Base-by-base conservation (phyloP, 257 asterid species). In the Solanum pinnatisectum region DNA sequence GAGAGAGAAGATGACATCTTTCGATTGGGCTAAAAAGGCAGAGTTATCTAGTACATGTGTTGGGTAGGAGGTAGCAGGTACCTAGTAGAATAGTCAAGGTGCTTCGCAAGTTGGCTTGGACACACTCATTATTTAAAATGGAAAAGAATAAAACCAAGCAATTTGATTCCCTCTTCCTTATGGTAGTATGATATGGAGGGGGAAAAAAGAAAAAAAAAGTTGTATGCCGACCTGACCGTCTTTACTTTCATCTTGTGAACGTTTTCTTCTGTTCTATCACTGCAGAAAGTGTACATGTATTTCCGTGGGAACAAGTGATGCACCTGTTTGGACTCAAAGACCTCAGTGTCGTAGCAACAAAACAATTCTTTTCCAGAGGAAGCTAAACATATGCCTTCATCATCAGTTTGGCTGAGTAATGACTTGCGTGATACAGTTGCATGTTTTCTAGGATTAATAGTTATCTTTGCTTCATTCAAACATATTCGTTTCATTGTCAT, bases 261-360 rank as follows among this genome's bases (percentile, higher is more conserved):
- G 42, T 81, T 67, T 73, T 78, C 27, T 59, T 59, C 49, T 65
- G 76, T 71, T 27, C 35, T 44, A 44, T 46, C 70, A 44, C 56
- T 90, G 96, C 98, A 97, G 99, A 95, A 94, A 96, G 92, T 97
- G 52, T 97, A 97, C 81, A 74, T 92, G 87, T 94, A 90, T 90
- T 97, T 97, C 95, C 92, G 99, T 85, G 99, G 99, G 76, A 76
- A 95, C 83, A 94, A 94, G 94, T 97, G 90, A 94, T 88, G 37
- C 63, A 42, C 11, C 27, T 30, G 72, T 18, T 49, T 49, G 70
- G n/a, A 37, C 36, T 15, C 33, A 14, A 44, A 44, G 27, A 79
- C 39, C 85, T 9, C 27, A 79, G 40, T 23, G 25, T 44, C 40
- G 40, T 81, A 81, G 30, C 39, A 44, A 46, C 85, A 70, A 12